Evolutionary conservation across 2,329 filamentous ascomycete genomes (phyloP), one percentile per base, ranked within the genome.

Genomic region (Drechslerella dactyloides): DNA sequence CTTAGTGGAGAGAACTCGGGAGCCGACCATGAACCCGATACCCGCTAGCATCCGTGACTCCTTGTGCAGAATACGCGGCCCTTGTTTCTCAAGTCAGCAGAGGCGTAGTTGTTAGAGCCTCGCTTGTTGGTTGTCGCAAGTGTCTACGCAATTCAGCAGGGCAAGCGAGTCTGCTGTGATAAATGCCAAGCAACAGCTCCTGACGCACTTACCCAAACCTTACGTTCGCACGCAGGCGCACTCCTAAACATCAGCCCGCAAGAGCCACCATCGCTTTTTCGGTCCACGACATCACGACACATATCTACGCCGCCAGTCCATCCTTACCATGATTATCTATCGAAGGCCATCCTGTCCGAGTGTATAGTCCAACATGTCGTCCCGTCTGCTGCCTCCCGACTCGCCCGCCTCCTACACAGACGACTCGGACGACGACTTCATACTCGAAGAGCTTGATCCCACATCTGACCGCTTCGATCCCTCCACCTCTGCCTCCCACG

Each of bases 381-480:
- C 69, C 27, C 61, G 69, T 54, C 53, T 82, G 83, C 78, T 81
- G 77, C 80, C 81, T 76, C 81, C 85, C 77, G 84, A 88, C 79
- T 84, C 85, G 77, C 87, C 87, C 80, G 86, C 89, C 80, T 86
- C 85, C 70, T 84, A 84, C 72, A 80, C 82, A 77, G 83, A 87
- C 78, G 90, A 93, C 79, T 90, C 88, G 55, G 82, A 73, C 73
- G 89, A 93, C 78, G 88, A 90, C 74, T 83, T 94, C 77, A 89
- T 93, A 76, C 84, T 91, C 75, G 85, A 91, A 77, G 90, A 93
- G 82, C 87, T 94, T 75, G 90, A 93, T 78, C 89, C 90, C 62
- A 78, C 78, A 65, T 79, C 69, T 76, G 58, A 69, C 75, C 42
- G 77, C 69, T 51, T 75, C 76, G 35, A 77, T 60, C 58, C 69